phyloP scores from a whole-genome alignment of 2,329 filamentous ascomycete species.

The Epichloe typhina region DNA sequence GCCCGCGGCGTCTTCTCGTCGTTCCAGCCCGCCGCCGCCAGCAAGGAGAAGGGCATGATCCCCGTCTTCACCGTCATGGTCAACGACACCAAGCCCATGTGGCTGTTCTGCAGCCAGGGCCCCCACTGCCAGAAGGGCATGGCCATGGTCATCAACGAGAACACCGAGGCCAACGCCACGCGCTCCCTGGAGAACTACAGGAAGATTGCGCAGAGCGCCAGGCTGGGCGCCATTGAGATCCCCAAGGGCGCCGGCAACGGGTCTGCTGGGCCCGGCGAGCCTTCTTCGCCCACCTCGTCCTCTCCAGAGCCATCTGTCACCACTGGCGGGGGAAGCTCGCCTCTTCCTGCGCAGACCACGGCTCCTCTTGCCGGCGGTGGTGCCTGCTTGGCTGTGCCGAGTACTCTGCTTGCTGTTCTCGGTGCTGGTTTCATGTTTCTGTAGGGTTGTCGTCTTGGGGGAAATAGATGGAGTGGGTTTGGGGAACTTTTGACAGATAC shows the following conservation, averaged over 20 bases:
- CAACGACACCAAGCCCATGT: conserved; percentile 57
- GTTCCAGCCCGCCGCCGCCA: conserved; percentile 49
- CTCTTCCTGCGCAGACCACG: conserved; percentile 4
- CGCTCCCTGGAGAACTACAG: conserved; percentile 39
- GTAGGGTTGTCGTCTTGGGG: conserved; percentile 8
- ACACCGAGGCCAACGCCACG: conserved; percentile 38
- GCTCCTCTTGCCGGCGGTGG: conserved; percentile 10
- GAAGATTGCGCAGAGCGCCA: conserved; percentile 19
- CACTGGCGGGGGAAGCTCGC: not conserved
- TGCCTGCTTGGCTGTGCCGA: conserved; percentile 25
- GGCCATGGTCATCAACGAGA: conserved; percentile 63
- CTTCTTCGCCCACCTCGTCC: not conserved
- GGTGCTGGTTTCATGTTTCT: conserved; percentile 31
- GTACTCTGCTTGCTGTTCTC: conserved; percentile 28
- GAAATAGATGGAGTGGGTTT: not conserved
- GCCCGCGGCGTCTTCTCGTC: conserved; percentile 52
- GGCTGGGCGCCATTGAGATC: conserved; percentile 14
- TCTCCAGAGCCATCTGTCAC: not conserved
- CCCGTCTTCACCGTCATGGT: conserved; percentile 61
- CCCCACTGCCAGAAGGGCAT: conserved; percentile 65
- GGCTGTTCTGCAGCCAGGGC: conserved; percentile 65
- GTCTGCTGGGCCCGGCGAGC: not conserved
- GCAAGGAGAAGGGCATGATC: conserved; percentile 33
- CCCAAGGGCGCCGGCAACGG: conserved; percentile 6
- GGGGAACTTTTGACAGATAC: no score